Conservation (phyloP, 2,329 filamentous ascomycete species). For the Colletotrichum spaethianum region DNA sequence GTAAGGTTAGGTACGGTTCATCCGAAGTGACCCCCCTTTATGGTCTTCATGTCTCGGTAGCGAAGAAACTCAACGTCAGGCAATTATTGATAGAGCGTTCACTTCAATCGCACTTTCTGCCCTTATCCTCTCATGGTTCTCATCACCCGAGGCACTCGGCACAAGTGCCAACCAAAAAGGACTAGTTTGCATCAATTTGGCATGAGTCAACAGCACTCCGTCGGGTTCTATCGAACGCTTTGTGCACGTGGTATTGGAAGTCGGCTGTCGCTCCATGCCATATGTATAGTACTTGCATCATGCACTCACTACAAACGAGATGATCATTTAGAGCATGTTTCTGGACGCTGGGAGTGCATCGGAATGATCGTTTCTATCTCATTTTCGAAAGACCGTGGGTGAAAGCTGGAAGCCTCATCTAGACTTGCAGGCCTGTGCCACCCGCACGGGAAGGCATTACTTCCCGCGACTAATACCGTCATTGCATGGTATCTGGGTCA, state of each 20-base stretch:
- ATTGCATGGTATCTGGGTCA: background rate
- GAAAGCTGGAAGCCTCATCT: background rate
- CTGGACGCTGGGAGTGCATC: conserved; percentile 24
- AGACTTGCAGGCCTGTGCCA: background rate
- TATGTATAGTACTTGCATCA: background rate
- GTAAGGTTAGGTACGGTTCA: background rate
- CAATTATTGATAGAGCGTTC: background rate
- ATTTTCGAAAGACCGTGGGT: background rate
- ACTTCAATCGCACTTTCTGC: background rate
- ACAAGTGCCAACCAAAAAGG: background rate
- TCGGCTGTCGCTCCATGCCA: background rate
- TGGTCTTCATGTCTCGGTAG: background rate
- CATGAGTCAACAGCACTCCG: no score
- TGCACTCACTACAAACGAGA: no score
- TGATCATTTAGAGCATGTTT: background rate
- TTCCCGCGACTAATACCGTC: conserved; percentile 8
- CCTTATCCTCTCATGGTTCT: background rate
- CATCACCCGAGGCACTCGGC: no score
- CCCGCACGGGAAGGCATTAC: conserved; percentile 8
- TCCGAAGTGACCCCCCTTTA: background rate
- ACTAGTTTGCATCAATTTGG: no score
- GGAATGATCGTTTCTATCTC: background rate
- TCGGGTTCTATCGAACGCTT: background rate
- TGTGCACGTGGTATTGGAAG: no score
- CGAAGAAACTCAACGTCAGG: background rate